phyloP scores from a whole-genome alignment of 2,329 filamentous ascomycete genomes.

The Aspergillus felis region DNA sequence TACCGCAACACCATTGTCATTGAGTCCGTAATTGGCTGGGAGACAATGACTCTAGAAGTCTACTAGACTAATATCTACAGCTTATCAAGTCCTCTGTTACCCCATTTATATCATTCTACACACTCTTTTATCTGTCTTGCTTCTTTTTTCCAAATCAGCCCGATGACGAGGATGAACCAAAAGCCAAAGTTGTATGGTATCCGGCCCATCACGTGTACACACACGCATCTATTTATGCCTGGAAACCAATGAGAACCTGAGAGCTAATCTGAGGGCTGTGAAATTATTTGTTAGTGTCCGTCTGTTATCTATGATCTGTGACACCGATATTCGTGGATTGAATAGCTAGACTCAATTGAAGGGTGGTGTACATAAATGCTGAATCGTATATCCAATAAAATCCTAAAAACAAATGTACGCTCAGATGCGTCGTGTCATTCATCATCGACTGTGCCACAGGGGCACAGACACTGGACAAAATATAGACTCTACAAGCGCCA shows the following conservation, averaged over 20 bases:
- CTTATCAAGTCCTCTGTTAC: neutral
- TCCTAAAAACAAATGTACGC: neutral
- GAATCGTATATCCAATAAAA: neutral
- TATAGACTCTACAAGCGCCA: neutral
- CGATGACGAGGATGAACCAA: conserved; percentile 39
- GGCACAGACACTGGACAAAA: neutral
- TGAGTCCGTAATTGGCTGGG: neutral
- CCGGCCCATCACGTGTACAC: conserved; percentile 23
- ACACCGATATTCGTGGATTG: neutral
- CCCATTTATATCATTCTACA: neutral
- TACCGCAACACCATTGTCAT: neutral
- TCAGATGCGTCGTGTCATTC: conserved; percentile 6
- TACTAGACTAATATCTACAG: neutral
- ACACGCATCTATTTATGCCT: conserved; percentile 18
- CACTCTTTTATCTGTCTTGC: neutral
- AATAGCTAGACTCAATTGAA: neutral
- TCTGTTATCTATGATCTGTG: neutral
- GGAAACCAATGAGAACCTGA: conserved; percentile 44
- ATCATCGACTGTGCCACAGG: conserved; percentile 1
- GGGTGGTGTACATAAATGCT: neutral
- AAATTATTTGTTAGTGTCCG: neutral
- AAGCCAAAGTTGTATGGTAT: conserved; percentile 47
- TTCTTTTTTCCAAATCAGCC: conserved; percentile 14
- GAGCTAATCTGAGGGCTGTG: conserved; percentile 44
- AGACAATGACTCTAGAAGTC: neutral